Percentiles rank a stretch among this genome's conserved stretches.
These are phyloP conservation scores for Scheffersomyces titani DNA, from an alignment of 1,139 yeast genomes.

Conservation along the genomic window DNA sequence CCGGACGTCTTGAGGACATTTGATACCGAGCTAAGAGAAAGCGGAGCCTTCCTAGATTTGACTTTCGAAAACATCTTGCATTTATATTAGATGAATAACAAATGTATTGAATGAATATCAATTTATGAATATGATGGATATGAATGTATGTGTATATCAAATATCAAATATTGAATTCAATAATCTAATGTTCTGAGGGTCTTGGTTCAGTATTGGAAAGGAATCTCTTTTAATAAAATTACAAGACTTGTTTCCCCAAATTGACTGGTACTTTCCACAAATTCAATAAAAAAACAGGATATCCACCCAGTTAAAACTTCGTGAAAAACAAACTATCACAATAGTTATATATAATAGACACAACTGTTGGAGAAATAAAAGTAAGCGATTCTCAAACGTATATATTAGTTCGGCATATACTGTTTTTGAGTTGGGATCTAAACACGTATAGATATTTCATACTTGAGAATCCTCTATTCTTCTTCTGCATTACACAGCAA, in stretches of 20 bases:
- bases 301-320: neutral
- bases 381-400: neutral
- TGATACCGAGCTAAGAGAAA: conserved; percentile 51
- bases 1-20: conserved; percentile 54
- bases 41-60: conserved; percentile 47
- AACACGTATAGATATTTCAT: neutral
- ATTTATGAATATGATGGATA: too few relatives aligned
- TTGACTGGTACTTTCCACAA: neutral
- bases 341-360: neutral
- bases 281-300: neutral
- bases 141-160: too few relatives aligned
- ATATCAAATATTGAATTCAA: too few relatives aligned
- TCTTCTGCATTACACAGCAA: neutral
- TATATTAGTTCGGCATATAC: neutral
- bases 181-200: neutral
- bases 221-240: neutral
- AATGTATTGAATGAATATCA: neutral
- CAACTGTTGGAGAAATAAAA: neutral
- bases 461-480: neutral
- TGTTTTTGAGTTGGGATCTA: neutral
- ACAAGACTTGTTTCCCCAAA: neutral
- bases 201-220: neutral
- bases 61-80: conserved; percentile 45
- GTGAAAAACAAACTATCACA: neutral
- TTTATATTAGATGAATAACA: neutral